Base-by-base conservation (phyloP, 2,329 filamentous ascomycete species). In the Penicillium olsonii region DNA sequence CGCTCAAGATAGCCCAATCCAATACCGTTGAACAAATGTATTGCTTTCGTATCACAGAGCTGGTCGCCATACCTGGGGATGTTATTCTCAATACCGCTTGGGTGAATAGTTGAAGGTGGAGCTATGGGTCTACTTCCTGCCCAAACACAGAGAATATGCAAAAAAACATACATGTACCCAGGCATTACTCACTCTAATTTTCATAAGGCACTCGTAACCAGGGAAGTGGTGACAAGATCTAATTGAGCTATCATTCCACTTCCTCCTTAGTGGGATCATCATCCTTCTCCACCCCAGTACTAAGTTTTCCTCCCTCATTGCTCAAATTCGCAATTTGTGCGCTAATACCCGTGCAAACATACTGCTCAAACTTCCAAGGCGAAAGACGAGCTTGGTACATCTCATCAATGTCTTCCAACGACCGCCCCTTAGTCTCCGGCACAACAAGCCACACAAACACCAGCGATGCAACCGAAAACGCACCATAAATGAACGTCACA, bases 391-490 rank as follows among this genome's bases (percentile, higher is more conserved):
- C 27, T 15, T 43, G 41, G 10, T 34, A 43, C 41, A 44, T 44
- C 24, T 44, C 41, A 18, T 44, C 41, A 31, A 44, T 26, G 19
- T 44, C 41, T 34, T 44, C 41, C 9, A 35, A 12, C 10, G 41
- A 44, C n/a, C 35, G 5, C 24, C 18, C 26, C 1, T 50, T 15
- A 15, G 18, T 33, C 18, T 6, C 37, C 29, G 34, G 31, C 9
- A 55, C 54, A 48, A 50, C 39, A 19, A 50, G 20, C 17, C 15
- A 18, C 37, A 20, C 45, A n/a, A 31, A 31, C 5, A 31, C 29
- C 29, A 31, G 12, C 7, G 29, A n/a, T n/a, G 12, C 29, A 3
- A 31, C 29, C 3, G 42, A 44, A 18, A 44, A 44, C 1, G 42
- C 20, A 26, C 42, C 29, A 35, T 44, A 44, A 18, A 37, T 44